Evolutionary conservation across 2,329 filamentous ascomycete species (phyloP).

Genomic region (Paramyrothecium sp.): DNA sequence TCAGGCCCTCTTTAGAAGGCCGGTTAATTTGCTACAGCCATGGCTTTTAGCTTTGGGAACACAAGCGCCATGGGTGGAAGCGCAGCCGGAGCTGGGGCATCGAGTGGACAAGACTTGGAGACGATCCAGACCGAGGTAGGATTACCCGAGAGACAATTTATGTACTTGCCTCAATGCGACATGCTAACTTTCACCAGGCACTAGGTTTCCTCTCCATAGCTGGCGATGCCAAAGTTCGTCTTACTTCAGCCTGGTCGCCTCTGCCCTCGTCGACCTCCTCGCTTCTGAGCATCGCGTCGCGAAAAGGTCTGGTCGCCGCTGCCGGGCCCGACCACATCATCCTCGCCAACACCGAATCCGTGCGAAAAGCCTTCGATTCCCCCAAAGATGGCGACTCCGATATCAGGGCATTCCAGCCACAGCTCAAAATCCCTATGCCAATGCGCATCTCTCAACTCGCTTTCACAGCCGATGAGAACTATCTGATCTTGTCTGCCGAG

Average conservation of each 20-base stretch:
- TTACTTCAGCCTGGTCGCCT: slow-evolving; percentile 76
- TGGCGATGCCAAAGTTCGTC: slow-evolving; percentile 77
- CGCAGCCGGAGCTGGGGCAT: slow-evolving; percentile 33
- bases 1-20: slow-evolving; percentile 20
- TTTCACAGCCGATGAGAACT: slow-evolving; percentile 87
- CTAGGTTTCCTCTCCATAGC: slow-evolving; percentile 80
- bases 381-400: slow-evolving; percentile 61
- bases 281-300: slow-evolving; percentile 79
- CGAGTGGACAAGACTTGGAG: slow-evolving; percentile 64
- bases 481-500: slow-evolving; percentile 80
- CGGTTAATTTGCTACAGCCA: slow-evolving; percentile 40
- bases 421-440: slow-evolving; percentile 70
- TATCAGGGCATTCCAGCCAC: slow-evolving; percentile 68
- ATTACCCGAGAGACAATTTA: slow-evolving; percentile 8
- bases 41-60: slow-evolving; percentile 65
- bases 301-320: slow-evolving; percentile 79
- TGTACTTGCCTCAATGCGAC: slow-evolving; percentile 12
- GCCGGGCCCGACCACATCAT: slow-evolving; percentile 79
- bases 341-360: slow-evolving; percentile 72
- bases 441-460: slow-evolving; percentile 81
- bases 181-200: slow-evolving; percentile 41
- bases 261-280: slow-evolving; percentile 76
- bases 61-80: slow-evolving; percentile 41
- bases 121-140: slow-evolving; percentile 80
- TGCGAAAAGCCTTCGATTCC: slow-evolving; percentile 71